These are phyloP conservation scores for Wickerhamomyces ciferrii DNA, from an alignment of 805 yeast genomes.

Conservation along the genomic window DNA sequence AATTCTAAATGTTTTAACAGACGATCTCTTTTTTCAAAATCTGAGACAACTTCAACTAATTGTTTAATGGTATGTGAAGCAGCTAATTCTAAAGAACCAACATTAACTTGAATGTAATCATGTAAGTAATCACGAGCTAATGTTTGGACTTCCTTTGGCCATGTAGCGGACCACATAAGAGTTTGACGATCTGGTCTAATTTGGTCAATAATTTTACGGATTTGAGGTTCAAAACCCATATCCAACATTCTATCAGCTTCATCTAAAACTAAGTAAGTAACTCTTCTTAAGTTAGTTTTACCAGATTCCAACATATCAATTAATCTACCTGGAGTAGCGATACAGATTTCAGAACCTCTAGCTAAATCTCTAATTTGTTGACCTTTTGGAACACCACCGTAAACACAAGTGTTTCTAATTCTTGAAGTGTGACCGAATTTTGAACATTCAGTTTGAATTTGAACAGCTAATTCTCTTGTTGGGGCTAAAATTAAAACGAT, in stretches of 20 bases:
- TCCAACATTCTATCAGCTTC: slow-evolving; percentile 99
- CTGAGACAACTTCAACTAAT: slow-evolving; percentile 84
- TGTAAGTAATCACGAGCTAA: slow-evolving; percentile 86
- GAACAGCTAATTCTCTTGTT: slow-evolving; percentile 98
- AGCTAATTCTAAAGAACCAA: slow-evolving; percentile 93
- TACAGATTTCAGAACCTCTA: slow-evolving; percentile 92
- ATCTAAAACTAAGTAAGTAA: slow-evolving; percentile 93
- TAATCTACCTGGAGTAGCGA: slow-evolving; percentile 99
- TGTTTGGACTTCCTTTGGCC: slow-evolving; percentile 98
- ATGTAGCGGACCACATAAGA: slow-evolving; percentile 99
- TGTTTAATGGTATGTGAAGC: slow-evolving; percentile 97
- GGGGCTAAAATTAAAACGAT: slow-evolving; percentile 94
- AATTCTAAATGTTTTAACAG: slow-evolving; percentile 75
- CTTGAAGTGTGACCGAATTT: slow-evolving; percentile 90
- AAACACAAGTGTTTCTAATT: slow-evolving; percentile 94
- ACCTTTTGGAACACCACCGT: slow-evolving; percentile 99
- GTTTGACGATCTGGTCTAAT: slow-evolving; percentile 99
- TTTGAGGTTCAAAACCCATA: slow-evolving; percentile 99
- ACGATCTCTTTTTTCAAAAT: slow-evolving; percentile 92
- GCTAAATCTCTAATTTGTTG: slow-evolving; percentile 94
- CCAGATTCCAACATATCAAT: slow-evolving; percentile 95
- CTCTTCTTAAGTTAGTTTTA: slow-evolving; percentile 92
- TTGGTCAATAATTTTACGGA: slow-evolving; percentile 95
- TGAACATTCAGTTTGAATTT: slow-evolving; percentile 92
- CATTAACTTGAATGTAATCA: slow-evolving; percentile 93